A percentile compares a stretch with the other conserved stretches of the same genome.
Evolutionary conservation across 2,329 filamentous ascomycete genomes (phyloP).

Genomic region (Aspergillus ochraceoroseus): DNA sequence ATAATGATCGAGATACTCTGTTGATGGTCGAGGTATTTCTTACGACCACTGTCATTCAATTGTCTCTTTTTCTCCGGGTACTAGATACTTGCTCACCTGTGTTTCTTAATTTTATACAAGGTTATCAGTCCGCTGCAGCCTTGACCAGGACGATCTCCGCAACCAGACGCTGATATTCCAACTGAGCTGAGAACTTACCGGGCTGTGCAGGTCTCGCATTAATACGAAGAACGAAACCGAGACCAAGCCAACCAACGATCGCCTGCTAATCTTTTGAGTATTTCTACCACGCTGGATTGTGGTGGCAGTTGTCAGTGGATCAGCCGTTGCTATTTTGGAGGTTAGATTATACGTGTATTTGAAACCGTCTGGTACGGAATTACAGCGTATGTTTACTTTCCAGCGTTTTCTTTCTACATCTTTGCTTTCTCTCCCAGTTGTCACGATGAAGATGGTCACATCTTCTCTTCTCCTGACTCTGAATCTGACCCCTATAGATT

Average conservation of each 20-base stretch:
- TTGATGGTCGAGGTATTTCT: too few species aligned
- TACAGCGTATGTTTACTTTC: constrained; percentile 6
- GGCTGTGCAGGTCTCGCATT: neutral
- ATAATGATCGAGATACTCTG: too few species aligned
- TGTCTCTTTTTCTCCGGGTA: neutral
- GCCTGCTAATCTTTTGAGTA: constrained; percentile 1
- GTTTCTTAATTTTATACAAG: too few species aligned
- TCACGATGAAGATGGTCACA: too few species aligned
- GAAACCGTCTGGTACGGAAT: constrained; percentile 15
- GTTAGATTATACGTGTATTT: constrained; percentile 9
- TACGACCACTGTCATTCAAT: neutral
- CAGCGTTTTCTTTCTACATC: neutral
- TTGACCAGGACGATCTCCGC: constrained; percentile 2
- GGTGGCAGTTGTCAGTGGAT: constrained; percentile 13
- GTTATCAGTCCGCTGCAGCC: constrained; percentile 11
- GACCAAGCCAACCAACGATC: neutral
- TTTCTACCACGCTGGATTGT: constrained; percentile 2
- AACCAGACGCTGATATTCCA: neutral
- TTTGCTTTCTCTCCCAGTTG: constrained; percentile 1
- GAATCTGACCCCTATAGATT: too few species aligned
- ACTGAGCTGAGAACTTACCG: neutral
- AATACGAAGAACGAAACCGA: constrained; percentile 1
- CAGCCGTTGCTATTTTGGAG: constrained; percentile 17
- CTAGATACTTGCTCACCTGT: too few species aligned
- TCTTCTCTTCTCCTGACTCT: too few species aligned